Conservation (phyloP, 352 stramenopile species). For the Globisporangium canariense region DNA sequence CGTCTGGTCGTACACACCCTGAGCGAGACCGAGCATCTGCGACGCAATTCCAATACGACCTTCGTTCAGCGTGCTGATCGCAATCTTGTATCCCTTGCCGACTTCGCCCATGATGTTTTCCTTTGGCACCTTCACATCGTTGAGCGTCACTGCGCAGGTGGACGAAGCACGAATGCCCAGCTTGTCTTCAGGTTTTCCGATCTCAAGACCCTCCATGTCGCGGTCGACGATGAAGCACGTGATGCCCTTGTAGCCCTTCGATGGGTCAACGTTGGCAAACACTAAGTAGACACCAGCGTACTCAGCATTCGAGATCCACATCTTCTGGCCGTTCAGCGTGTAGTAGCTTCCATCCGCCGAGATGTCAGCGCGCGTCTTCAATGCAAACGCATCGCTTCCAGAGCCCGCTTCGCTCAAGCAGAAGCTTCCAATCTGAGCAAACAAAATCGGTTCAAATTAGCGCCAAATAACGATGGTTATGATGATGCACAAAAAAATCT, state of each 20-base stretch:
- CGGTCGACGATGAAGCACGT: conserved; percentile 98
- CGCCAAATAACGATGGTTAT: no score
- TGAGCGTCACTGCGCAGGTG: conserved; percentile 94
- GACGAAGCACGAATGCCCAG: conserved; percentile 95
- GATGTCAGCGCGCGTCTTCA: conserved; percentile 90
- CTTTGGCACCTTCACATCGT: conserved; percentile 92
- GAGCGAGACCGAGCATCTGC: conserved; percentile 96
- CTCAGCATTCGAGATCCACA: conserved; percentile 98
- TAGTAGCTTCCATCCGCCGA: conserved; percentile 92
- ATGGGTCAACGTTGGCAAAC: conserved; percentile 93
- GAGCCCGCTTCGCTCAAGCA: conserved; percentile 93
- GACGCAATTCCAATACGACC: conserved; percentile 96
- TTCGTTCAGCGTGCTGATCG: conserved; percentile 97
- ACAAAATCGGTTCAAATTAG: background rate
- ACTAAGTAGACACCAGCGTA: conserved; percentile 95
- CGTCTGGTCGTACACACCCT: conserved; percentile 94
- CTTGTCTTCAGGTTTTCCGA: conserved; percentile 96
- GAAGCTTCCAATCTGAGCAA: conserved; percentile 91
- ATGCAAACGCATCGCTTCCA: conserved; percentile 95
- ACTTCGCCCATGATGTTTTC: conserved; percentile 93
- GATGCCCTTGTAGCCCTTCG: conserved; percentile 96
- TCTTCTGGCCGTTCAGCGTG: conserved; percentile 94
- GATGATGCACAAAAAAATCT: background rate
- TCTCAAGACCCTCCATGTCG: conserved; percentile 88
- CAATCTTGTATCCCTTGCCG: conserved; percentile 96